Conservation (phyloP, 2,329 filamentous ascomycete genomes). For the Cladophialophora psammophila region DNA sequence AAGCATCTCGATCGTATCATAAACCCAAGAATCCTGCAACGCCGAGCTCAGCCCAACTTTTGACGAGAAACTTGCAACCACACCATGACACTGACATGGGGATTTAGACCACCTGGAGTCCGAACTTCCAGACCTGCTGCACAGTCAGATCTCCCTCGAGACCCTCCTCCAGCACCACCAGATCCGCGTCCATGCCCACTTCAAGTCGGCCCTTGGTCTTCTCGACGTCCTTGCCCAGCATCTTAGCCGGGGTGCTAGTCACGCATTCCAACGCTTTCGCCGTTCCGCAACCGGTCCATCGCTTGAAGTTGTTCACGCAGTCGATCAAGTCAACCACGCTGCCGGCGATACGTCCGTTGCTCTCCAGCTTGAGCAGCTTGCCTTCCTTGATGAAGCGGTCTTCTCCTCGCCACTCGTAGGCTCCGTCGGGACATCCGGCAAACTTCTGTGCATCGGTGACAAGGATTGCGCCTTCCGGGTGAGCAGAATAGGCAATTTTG, state of each 20-base stretch:
- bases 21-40: background rate
- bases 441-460: conserved; percentile 94
- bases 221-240: conserved; percentile 68
- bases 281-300: conserved; percentile 73
- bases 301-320: conserved; percentile 81
- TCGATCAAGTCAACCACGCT: conserved; percentile 73
- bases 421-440: conserved; percentile 81
- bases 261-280: conserved; percentile 75
- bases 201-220: conserved; percentile 71
- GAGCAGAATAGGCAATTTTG: conserved; percentile 86
- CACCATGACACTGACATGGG: background rate
- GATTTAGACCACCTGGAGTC: conserved; percentile 45
- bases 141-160: conserved; percentile 64
- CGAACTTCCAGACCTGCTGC: conserved; percentile 85
- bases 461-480: conserved; percentile 83
- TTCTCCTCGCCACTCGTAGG: conserved; percentile 84
- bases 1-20: background rate
- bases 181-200: conserved; percentile 70
- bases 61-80: background rate
- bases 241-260: conserved; percentile 76
- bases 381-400: conserved; percentile 68
- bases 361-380: conserved; percentile 75
- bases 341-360: conserved; percentile 79
- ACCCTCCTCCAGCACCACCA: conserved; percentile 69
- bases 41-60: conserved; percentile 13